Conservation (phyloP, 2,329 filamentous ascomycete species). For the Madurella mycetomatis region DNA sequence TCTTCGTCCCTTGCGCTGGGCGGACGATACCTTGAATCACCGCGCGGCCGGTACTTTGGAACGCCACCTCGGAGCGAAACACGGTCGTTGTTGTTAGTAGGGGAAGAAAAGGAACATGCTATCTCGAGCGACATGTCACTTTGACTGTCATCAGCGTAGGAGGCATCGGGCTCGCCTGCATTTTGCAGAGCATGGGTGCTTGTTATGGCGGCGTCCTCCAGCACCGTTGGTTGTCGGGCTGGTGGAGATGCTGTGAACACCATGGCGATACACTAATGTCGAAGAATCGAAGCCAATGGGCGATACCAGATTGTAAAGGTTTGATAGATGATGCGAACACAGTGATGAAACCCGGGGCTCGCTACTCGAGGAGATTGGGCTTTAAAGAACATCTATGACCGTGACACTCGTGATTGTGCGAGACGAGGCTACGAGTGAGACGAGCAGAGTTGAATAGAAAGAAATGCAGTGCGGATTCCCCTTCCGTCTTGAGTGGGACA, state of each 20-base stretch:
- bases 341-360: neutral
- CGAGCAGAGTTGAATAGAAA: neutral
- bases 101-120: neutral
- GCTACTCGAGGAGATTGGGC: too few species aligned
- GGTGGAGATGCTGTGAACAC: neutral
- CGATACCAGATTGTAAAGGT: too few species aligned
- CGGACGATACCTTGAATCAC: neutral
- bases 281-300: too few species aligned
- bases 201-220: neutral
- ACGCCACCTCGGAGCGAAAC: constrained; percentile 2
- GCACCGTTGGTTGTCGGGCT: neutral
- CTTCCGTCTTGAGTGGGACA: neutral
- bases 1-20: neutral
- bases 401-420: neutral
- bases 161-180: neutral
- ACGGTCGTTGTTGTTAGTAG: neutral
- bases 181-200: too few species aligned
- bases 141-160: neutral
- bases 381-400: neutral
- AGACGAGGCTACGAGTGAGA: neutral
- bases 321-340: too few species aligned
- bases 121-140: neutral
- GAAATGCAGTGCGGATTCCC: neutral
- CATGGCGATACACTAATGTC: neutral
- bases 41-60: too few species aligned